Base-by-base conservation (phyloP, 2,329 filamentous ascomycete species). In the Colletotrichum lindemuthianum region DNA sequence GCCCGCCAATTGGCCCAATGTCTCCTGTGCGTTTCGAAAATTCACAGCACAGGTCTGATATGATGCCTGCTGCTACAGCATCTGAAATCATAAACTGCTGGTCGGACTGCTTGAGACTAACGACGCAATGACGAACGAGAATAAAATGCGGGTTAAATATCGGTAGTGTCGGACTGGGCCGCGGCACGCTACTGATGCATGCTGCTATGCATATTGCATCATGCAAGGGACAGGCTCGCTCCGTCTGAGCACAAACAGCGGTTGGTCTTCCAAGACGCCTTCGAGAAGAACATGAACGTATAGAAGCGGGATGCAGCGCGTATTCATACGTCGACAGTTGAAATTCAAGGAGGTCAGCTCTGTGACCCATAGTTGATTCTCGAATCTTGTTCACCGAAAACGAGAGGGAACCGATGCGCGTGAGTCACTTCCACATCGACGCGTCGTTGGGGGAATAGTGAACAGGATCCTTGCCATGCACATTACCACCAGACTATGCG, bases 211-310 rank as follows among this genome's bases (percentile, higher is more conserved):
- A 60, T 50, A 16, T 45, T 54, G 36, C 50, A 39, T 60, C 51
- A 65, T 65, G 61, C 61, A 65, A 60, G 61, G 61, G 39, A 39
- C 58, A 37, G 40, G 39, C 57, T 50, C n/a, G 39, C 36, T 41
- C 41, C 54, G 10, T 24, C 24, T 24, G 24, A 24, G 24, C 33
- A 16, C 12, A 8, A n/a, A 39, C 15, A 40, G 5, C 4, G 24
- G 24, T 4, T 24, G 24, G 24, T 24, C 24, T 24, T 24, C 24
- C 24, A 24, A 24, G 24, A 24, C 24, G 24, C 24, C 24, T 24
- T 24, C 24, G 24, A 24, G 24, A 24, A 24, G 24, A 24, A 24
- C 24, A 24, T 4, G 24, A 24, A 24, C 24, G 4, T 24, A 5
- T 5, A 24, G 5, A 24, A 24, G 24, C 24, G 5, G 24, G 24